Base-by-base conservation (phyloP, 129 eudicot species). In the Artemisia argyi region DNA sequence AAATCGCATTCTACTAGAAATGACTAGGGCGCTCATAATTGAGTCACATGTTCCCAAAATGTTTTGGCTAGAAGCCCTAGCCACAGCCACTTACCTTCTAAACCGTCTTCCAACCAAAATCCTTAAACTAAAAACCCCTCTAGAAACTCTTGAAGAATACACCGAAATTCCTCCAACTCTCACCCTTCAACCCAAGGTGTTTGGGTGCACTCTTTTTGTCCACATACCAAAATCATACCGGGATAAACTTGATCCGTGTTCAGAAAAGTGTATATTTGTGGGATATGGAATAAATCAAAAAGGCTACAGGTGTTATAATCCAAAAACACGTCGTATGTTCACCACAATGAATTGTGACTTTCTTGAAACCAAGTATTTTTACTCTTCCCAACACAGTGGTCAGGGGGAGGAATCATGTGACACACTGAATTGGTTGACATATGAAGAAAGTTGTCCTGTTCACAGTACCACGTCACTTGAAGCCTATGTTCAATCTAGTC, bases 101-200 rank as follows among this genome's bases (percentile, higher is more conserved):
- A 66, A 66, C 57, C 58, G 35, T 11, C 58, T 66, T 11, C 72
- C 72, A 20, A 47, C 57, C 9, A 66, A 66, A 66, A 66, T 66
- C 42, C 72, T 17, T 66, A 24, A 66, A 9, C 7, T 66, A 47
- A 66, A 66, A 66, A 47, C 24, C 18, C 35, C 58, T 14, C 3
- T 48, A 9, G 58, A 19, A 16, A 66, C 28, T 4, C 57, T 18
- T 47, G n/a, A 62, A 2, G 2, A 28, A 46, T 49, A 14, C 55
- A 66, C 57, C 7, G 6, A 66, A 19, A 48, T 66, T 26, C 72
- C 56, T 4, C 18, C 39, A 2, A 22, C 42, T 22, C 72, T 66
- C 5, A 66, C 42, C 3, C 72, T 47, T 12, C 42, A 19, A 47
- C 72, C 58, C 1, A 1, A 15, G 1, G 72, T 48, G 0, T 66